phyloP scores from a whole-genome alignment of 208 protist genomes.

The Trichomonas gallinae region DNA sequence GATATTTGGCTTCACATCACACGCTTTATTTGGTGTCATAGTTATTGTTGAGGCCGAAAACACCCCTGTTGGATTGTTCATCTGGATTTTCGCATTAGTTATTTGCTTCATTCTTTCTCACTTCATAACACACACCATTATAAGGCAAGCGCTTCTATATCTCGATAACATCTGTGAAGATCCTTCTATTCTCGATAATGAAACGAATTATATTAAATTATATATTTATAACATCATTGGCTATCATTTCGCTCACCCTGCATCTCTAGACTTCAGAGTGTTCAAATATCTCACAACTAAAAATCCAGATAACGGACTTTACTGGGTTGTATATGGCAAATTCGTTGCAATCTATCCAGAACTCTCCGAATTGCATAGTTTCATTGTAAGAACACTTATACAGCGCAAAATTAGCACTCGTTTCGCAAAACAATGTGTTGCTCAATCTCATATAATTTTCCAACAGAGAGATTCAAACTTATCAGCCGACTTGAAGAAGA shows the following conservation, averaged over 20 bases:
- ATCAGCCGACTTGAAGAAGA: not conserved
- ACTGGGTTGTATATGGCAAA: not conserved
- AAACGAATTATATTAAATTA: not conserved
- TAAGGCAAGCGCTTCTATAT: not conserved
- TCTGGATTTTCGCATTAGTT: not conserved
- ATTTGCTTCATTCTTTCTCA: not conserved
- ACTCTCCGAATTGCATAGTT: not conserved
- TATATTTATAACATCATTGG: not conserved
- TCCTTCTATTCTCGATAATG: not conserved
- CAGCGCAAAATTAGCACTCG: not conserved
- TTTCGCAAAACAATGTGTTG: not conserved
- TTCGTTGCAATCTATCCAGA: not conserved
- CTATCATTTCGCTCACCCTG: not conserved
- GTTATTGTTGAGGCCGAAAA: not conserved
- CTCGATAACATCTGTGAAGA: not conserved
- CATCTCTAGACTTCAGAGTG: not conserved
- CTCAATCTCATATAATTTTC: not conserved
- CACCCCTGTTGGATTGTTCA: not conserved
- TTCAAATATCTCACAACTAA: not conserved
- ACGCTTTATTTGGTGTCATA: not conserved
- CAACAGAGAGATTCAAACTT: not conserved
- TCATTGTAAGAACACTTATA: not conserved
- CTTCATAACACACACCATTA: not conserved
- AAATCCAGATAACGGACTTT: not conserved
- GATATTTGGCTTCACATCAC: not conserved